phyloP scores from a whole-genome alignment of 2,329 filamentous ascomycete species.

The Microsporum canis region DNA sequence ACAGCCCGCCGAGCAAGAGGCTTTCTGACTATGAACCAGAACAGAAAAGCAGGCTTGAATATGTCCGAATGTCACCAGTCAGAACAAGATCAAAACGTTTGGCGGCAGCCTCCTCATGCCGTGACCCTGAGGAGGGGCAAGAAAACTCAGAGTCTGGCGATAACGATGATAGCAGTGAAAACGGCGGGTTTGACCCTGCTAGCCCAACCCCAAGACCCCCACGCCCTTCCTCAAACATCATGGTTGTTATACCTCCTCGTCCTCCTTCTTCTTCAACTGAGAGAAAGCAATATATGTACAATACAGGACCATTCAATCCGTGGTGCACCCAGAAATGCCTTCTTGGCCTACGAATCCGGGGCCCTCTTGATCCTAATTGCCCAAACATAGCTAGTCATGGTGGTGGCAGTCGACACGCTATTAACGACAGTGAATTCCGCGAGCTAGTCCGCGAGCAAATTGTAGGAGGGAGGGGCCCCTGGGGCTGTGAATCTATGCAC shows the following conservation, averaged over 20 bases:
- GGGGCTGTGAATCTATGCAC: slow-evolving; percentile 11
- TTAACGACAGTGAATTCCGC: slow-evolving; percentile 10
- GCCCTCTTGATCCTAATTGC: slow-evolving; percentile 25
- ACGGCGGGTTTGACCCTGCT: slow-evolving; percentile 8
- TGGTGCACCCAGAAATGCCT: slow-evolving; percentile 35
- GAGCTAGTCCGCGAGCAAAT: slow-evolving; percentile 7
- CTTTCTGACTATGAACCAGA: background rate
- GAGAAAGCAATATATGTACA: background rate
- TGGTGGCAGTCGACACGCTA: slow-evolving; percentile 3
- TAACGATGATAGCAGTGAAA: background rate
- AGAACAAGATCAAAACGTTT: background rate
- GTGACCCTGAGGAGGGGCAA: background rate
- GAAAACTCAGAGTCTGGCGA: background rate
- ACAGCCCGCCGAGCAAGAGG: background rate
- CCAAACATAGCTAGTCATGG: slow-evolving; percentile 32
- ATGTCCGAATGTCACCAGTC: slow-evolving; percentile 1
- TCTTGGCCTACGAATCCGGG: slow-evolving; percentile 24
- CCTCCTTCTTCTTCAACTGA: background rate
- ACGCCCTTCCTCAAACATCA: slow-evolving; percentile 5
- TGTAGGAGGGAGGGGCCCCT: background rate
- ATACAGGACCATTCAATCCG: slow-evolving; percentile 4
- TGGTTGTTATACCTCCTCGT: slow-evolving; percentile 7
- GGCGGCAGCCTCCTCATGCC: background rate
- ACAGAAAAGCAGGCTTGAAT: background rate
- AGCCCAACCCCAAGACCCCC: slow-evolving; percentile 9